Base-by-base conservation (phyloP, 768 basidiomycete species). In the Hygrocybe coccinea region DNA sequence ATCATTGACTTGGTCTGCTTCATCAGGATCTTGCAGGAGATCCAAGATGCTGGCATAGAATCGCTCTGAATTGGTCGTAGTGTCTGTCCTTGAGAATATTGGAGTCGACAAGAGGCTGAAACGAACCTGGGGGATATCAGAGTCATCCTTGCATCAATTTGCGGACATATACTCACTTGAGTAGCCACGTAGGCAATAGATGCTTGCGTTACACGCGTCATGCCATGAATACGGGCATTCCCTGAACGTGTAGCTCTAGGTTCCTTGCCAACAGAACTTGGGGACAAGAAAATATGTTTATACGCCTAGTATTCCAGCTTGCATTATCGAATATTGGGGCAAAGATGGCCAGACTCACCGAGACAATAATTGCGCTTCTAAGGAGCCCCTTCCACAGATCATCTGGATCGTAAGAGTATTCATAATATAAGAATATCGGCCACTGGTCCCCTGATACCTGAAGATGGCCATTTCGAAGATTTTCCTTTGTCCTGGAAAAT, bases 61-160 rank as follows among this genome's bases (percentile, higher is more conserved):
- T 9, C 37, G 43, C 34, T 62, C 62, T 12, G 61, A 65, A 34
- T 66, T 60, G 0, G 65, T 64, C 1, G 56, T 45, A 2, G 54
- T 53, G 41, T 66, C 65, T 1, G 62, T 56, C 4, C 59, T 48
- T 1, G 62, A 62, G 38, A 66, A 66, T 1, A 61, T 59, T 2
- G 50, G 15, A 5, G 63, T 37, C 1, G 62, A 64, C 8, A 21
- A 38, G 10, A 66, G 48, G 14, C 62, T 52, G 57, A 66, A 64
- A 3, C 59, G 56, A 48, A 49, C 48, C 48, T 49, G 29, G 25
- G 10, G n/a, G 15, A 35, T 21, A 21, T 25, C 6, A 29, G 48
- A 33, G 33, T 29, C 15, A 25, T 14, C 25, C 11, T 49, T 15
- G 48, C 17, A 14, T 35, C 14, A 15, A 15, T 33, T 9, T 29